These are phyloP conservation scores for Globisporangium emineosum DNA, from an alignment of 352 stramenopile genomes.

Conservation along the genomic window DNA sequence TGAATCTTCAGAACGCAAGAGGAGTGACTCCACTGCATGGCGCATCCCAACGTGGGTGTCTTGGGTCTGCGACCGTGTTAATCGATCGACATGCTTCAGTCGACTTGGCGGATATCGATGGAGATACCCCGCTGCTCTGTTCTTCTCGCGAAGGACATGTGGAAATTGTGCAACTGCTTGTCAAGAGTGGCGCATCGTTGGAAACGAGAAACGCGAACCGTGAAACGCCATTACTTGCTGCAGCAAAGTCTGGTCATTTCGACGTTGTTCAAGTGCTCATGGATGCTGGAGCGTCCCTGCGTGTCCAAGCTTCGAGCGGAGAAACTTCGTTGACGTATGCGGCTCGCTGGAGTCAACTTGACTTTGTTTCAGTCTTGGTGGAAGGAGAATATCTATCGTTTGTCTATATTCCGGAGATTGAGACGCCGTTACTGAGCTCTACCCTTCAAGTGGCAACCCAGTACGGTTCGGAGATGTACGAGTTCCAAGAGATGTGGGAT, in stretches of 20 bases:
- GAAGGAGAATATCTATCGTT: not conserved
- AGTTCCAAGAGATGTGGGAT: constrained; percentile 7
- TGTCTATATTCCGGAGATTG: not conserved
- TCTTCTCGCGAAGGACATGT: not conserved
- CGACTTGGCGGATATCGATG: not conserved
- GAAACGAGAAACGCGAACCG: not conserved
- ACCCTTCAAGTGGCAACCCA: not conserved
- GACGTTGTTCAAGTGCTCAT: not conserved
- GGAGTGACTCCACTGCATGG: not conserved
- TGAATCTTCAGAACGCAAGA: not conserved
- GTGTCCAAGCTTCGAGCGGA: not conserved
- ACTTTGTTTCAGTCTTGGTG: not conserved
- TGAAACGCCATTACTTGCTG: not conserved
- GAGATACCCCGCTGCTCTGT: not conserved
- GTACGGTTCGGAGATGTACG: not conserved
- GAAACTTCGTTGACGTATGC: not conserved
- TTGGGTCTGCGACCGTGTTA: not conserved
- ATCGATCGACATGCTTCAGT: not conserved
- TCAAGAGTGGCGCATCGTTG: not conserved
- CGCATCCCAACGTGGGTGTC: not conserved
- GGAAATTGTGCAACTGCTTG: constrained; percentile 1
- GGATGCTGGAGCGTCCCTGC: not conserved
- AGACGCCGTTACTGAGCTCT: not conserved
- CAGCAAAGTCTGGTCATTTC: not conserved
- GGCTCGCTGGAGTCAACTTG: not conserved